Percentiles rank a stretch among this genome's conserved stretches.
Conservation (phyloP, 352 stramenopile species). For the Phytopythium aichiense region DNA sequence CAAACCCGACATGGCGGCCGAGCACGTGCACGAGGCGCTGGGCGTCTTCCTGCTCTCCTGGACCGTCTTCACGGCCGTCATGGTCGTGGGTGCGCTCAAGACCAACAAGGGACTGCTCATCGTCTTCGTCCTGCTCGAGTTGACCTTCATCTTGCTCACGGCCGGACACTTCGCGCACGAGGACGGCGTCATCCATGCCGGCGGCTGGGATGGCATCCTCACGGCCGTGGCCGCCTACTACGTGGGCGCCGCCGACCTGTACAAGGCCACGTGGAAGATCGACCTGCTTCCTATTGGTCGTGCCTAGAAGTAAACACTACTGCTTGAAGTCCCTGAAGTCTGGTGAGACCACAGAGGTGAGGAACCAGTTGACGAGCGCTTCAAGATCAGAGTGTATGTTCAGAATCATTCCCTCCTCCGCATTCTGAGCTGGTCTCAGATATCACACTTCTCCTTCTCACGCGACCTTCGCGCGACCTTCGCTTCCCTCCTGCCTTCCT, state of each 20-base stretch:
- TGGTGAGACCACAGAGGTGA: too few species aligned
- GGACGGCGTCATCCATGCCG: neutral
- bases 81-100: neutral
- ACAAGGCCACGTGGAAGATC: constrained; percentile 6
- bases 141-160: constrained; percentile 5
- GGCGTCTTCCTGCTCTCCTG: constrained; percentile 4
- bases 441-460: too few species aligned
- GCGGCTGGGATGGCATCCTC: constrained; percentile 2
- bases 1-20: neutral
- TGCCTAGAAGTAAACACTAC: too few species aligned
- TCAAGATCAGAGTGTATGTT: too few species aligned
- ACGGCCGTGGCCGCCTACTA: constrained; percentile 3
- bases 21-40: constrained; percentile 3
- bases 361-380: too few species aligned
- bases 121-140: constrained; percentile 3
- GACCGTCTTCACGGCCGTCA: constrained; percentile 1
- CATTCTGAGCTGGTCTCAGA: too few species aligned
- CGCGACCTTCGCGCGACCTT: neutral
- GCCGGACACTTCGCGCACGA: constrained; percentile 3
- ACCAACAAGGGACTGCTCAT: neutral
- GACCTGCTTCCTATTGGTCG: neutral
- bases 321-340: too few species aligned
- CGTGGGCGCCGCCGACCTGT: constrained; percentile 4
- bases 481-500: neutral
- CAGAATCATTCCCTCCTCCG: too few species aligned